Evolutionary conservation across 2,329 filamentous ascomycete genomes (phyloP), one percentile per base, ranked within the genome.

Genomic region (Grosmannia clavigera): DNA sequence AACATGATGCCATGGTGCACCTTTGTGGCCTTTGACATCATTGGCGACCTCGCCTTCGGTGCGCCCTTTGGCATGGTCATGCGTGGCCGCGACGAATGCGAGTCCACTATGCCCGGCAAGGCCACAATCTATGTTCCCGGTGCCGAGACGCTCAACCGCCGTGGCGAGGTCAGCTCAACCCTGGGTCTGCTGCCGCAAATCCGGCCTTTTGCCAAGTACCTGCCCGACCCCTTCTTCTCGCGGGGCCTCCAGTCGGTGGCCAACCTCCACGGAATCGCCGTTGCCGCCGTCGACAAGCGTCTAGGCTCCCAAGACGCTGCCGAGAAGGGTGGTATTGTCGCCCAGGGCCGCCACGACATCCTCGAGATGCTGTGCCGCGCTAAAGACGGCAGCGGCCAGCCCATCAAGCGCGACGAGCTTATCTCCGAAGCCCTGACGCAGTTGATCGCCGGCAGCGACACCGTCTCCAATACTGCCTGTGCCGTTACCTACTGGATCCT

Each of bases 11-110:
- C 62, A 9, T 63, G 62, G 62, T 73, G 66, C 65, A 72, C 71
- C 40, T 73, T 67, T 63, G 61, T 70, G 3, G 69, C 72, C 1
- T 74, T 75, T 61, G 73, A 74, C 64, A 67, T 75, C 35, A 70
- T 74, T 54, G 74, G 74, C 31, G 75, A 77, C 60, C 68, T 78
- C 51, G 71, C 75, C 0, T 78, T 78, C 62, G 76, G 74, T 1
- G 72, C 76, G 55, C 70, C 73, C 1, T 76, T 75, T 64, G 68
- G 69, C 19, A 63, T 63, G 62, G 62, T 63, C 3, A 40, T 38
- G 52, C 62, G 60, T 29, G 62, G 60, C 22, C 55, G 58, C n/a
- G 62, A 63, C 29, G 60, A 62, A 50, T 63, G 62, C 55, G 62
- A 61, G 33, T 51, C 60, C 3, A 33, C 19, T n/a, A 31, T 63